Evolutionary conservation across 1,284 basidiomycete species (phyloP).

Genomic region (Cryptococcus sp.): DNA sequence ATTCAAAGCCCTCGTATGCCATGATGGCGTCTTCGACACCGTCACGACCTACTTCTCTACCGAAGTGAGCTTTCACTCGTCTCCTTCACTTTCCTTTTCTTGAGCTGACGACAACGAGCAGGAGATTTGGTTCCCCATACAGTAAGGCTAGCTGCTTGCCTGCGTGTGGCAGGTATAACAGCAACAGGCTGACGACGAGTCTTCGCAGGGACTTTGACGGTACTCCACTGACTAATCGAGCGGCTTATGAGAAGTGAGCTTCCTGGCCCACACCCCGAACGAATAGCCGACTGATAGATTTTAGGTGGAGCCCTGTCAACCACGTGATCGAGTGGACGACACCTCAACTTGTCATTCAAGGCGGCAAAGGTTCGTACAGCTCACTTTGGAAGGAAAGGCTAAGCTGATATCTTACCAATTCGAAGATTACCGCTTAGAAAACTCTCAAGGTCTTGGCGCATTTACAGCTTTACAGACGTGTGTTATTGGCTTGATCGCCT

Average conservation of each 20-base stretch:
- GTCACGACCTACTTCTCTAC: constrained; percentile 71
- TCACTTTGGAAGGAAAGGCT: neutral
- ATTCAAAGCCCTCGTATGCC: constrained; percentile 86
- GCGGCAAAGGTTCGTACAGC: constrained; percentile 61
- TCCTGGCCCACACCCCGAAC: neutral
- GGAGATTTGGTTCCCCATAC: constrained; percentile 43
- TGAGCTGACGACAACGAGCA: neutral
- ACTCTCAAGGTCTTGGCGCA: constrained; percentile 69
- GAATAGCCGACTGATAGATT: neutral
- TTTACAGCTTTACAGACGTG: constrained; percentile 44
- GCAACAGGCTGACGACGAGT: neutral
- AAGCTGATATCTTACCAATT: neutral
- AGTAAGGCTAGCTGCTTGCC: constrained; percentile 7
- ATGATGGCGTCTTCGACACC: constrained; percentile 68
- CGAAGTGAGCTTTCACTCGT: constrained; percentile 53
- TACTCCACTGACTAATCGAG: constrained; percentile 28
- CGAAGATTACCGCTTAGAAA: constrained; percentile 74
- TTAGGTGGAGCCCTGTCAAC: constrained; percentile 64
- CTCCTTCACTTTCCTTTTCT: constrained; percentile 2
- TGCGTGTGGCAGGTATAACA: neutral
- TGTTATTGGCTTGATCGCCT: neutral
- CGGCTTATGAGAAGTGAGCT: constrained; percentile 42
- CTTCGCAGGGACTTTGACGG: constrained; percentile 28
- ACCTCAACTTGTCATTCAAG: constrained; percentile 79
- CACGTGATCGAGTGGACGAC: constrained; percentile 81